Percentiles rank a stretch among this genome's conserved stretches.
These are phyloP conservation scores for Plasmodium fragile DNA, from an alignment of 169 alveolate genomes.

Conservation along the genomic window DNA sequence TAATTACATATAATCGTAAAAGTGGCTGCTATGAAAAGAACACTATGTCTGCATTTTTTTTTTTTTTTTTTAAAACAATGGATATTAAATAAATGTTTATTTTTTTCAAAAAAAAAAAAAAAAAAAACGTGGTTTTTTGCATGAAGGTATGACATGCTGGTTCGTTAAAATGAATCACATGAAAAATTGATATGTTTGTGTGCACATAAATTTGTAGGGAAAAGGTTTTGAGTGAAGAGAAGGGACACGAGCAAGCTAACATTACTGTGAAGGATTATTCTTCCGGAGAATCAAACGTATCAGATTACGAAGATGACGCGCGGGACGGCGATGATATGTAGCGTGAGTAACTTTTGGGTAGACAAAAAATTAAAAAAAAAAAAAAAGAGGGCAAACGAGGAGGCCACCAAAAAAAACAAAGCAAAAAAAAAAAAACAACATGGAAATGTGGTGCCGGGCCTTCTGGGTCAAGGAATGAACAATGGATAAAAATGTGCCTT, in stretches of 20 bases:
- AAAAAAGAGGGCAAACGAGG: not conserved
- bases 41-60: not conserved
- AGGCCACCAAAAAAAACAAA: not conserved
- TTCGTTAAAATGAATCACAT: conserved; percentile 2
- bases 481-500: not conserved
- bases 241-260: conserved; percentile 10
- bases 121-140: not conserved
- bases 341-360: not conserved
- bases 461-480: not conserved
- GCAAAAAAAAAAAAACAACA: not conserved
- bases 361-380: not conserved
- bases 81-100: not conserved
- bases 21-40: not conserved
- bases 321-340: conserved; percentile 7
- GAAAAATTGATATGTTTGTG: not conserved
- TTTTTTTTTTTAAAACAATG: conserved; percentile 1
- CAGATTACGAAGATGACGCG: conserved; percentile 14
- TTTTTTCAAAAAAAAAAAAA: not conserved
- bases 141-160: not conserved
- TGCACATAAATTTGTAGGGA: conserved; percentile 48
- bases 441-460: not conserved
- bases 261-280: not conserved
- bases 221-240: conserved; percentile 42
- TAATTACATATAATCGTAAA: not conserved
- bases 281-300: conserved; percentile 23